Evolutionary conservation across 129 eudicot species (phyloP).

Genomic region (Smallanthus sonchifolius): DNA sequence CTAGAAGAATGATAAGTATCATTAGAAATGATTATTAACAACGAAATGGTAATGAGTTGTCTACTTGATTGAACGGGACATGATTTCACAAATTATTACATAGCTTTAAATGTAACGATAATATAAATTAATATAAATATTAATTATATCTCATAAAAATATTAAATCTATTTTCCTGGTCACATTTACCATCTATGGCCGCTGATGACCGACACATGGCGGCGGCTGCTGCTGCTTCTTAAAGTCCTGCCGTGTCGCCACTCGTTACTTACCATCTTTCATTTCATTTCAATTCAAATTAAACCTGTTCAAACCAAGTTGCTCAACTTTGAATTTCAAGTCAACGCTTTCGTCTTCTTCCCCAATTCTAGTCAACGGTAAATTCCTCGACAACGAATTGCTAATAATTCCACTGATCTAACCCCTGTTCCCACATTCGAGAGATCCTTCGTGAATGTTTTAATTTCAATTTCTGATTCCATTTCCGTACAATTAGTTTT

Average conservation of each 20-base stretch:
- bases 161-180: no score
- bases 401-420: not conserved
- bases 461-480: not conserved
- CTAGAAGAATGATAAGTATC: no score
- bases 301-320: not conserved
- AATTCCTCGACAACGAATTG: not conserved
- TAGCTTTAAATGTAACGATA: no score
- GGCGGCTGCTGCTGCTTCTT: slow-evolving; percentile 26
- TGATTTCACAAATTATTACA: no score
- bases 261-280: not conserved
- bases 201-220: slow-evolving; percentile 22
- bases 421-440: not conserved
- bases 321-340: slow-evolving; percentile 8
- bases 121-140: no score
- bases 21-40: no score
- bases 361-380: slow-evolving; percentile 19
- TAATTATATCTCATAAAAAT: no score
- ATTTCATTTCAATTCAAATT: not conserved
- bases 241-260: slow-evolving; percentile 5
- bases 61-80: no score
- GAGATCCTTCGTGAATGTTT: not conserved
- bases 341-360: slow-evolving; percentile 20
- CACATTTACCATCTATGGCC: not conserved
- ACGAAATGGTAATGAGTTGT: no score
- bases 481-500: not conserved